Evolutionary conservation across 306 rosid genomes (phyloP).

Genomic region (Fagus sylvatica): DNA sequence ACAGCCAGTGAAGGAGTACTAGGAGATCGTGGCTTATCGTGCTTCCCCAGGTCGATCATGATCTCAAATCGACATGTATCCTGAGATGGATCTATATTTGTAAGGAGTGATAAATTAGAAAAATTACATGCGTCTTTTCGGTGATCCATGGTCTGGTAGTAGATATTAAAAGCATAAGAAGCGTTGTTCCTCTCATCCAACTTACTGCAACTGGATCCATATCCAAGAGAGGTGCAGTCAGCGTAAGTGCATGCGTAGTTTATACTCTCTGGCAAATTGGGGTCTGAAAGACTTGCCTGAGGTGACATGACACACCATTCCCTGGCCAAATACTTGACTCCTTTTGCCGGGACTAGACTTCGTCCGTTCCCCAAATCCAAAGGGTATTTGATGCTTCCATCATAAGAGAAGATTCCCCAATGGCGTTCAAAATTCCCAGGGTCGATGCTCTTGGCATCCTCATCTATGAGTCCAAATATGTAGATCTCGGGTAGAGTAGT

Average conservation of each 20-base stretch:
- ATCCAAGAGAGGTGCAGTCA: conserved; percentile 77
- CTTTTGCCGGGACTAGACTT: conserved; percentile 63
- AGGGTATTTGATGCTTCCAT: conserved; percentile 68
- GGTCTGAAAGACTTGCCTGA: conserved; percentile 53
- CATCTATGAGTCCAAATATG: conserved; percentile 71
- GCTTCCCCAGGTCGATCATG: conserved; percentile 75
- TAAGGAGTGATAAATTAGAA: conserved; percentile 39
- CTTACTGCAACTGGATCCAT: conserved; percentile 67
- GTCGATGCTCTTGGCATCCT: conserved; percentile 70
- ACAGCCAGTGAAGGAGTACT: conserved; percentile 33
- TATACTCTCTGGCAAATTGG: conserved; percentile 42
- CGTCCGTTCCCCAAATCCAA: conserved; percentile 54
- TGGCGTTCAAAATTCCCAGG: conserved; percentile 95
- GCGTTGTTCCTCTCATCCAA: conserved; percentile 63
- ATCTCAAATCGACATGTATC: conserved; percentile 59
- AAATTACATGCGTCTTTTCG: conserved; percentile 61
- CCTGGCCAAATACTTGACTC: conserved; percentile 61
- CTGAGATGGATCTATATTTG: conserved; percentile 53
- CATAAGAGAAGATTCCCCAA: conserved; percentile 85
- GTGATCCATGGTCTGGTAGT: conserved; percentile 78
- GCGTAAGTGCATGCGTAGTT: conserved; percentile 76
- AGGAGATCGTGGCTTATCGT: conserved; percentile 31
- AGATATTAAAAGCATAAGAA: conserved; percentile 85
- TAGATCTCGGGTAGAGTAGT: conserved; percentile 64
- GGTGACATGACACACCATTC: conserved; percentile 87